Percentiles rank a stretch among this genome's conserved stretches.
Conservation (phyloP, 176 grass and related monocot genomes). For the Raddia guianensis region DNA sequence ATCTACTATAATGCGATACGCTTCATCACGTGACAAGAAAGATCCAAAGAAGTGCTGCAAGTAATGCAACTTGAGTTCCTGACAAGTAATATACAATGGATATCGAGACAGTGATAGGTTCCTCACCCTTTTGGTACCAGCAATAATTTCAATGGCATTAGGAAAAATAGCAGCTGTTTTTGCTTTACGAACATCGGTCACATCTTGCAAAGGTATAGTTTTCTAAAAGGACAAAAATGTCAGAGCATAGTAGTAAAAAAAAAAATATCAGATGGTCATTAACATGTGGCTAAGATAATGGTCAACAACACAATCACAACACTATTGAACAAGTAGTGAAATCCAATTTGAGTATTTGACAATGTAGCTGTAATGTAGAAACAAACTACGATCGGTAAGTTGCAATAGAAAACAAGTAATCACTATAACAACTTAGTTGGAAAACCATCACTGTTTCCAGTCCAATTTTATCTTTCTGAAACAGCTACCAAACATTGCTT, state of each 20-base stretch:
- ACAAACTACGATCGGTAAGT: not conserved
- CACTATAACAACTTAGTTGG: constrained; percentile 23
- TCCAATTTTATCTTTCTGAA: constrained; percentile 3
- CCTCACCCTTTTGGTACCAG: constrained; percentile 85
- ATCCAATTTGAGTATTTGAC: constrained; percentile 2
- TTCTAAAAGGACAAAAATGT: constrained; percentile 63
- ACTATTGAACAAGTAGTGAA: not conserved
- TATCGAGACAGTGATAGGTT: constrained; percentile 28
- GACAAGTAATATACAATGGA: constrained; percentile 35
- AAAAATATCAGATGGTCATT: constrained; percentile 12
- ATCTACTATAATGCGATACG: constrained; percentile 76
- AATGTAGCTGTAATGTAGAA: constrained; percentile 30
- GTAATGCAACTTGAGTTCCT: constrained; percentile 35
- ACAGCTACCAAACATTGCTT: constrained; percentile 1
- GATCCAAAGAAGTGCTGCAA: constrained; percentile 96
- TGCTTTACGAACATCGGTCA: constrained; percentile 88
- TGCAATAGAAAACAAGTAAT: not conserved
- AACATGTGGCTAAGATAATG: constrained; percentile 11
- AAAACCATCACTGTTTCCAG: constrained; percentile 24
- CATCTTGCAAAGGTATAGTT: constrained; percentile 83
- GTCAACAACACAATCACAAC: constrained; percentile 2
- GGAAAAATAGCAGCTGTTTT: constrained; percentile 95
- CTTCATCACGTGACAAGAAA: constrained; percentile 90
- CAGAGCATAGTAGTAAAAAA: constrained; percentile 17
- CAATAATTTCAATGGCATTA: constrained; percentile 96